These are phyloP conservation scores for Straminergon stramineum DNA, from an alignment of 225 moss, liverwort and hornwort genomes.

Conservation along the genomic window DNA sequence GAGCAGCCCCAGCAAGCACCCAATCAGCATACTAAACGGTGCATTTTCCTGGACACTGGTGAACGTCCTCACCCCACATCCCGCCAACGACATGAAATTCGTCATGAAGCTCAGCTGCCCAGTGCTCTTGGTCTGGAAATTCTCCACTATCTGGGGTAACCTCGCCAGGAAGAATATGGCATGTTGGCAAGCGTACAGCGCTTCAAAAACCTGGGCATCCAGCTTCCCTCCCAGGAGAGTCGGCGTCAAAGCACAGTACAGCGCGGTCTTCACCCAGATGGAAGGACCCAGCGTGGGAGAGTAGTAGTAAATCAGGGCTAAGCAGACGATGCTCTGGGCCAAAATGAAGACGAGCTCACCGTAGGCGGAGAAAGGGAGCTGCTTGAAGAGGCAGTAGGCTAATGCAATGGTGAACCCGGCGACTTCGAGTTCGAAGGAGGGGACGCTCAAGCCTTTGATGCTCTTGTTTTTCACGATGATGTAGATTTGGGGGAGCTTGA, in stretches of 20 bases:
- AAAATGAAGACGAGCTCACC: conserved; percentile 86
- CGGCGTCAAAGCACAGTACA: conserved; percentile 73
- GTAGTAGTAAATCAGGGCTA: conserved; percentile 65
- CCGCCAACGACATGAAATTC: conserved; percentile 59
- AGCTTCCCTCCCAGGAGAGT: conserved; percentile 56
- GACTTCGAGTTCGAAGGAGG: conserved; percentile 87
- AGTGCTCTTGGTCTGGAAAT: conserved; percentile 66
- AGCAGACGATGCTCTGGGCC: conserved; percentile 49
- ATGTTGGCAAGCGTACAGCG: conserved; percentile 71
- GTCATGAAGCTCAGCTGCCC: conserved; percentile 86
- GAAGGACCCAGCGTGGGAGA: conserved; percentile 41
- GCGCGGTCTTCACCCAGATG: conserved; percentile 63
- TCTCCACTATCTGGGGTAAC: conserved; percentile 71
- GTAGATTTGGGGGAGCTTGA: conserved; percentile 86
- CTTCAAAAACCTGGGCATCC: conserved; percentile 51
- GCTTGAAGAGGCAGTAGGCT: conserved; percentile 71
- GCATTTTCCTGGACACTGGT: conserved; percentile 76
- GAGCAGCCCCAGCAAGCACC: conserved; percentile 58
- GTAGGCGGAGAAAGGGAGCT: conserved; percentile 80
- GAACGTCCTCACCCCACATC: conserved; percentile 63
- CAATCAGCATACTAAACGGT: conserved; percentile 71
- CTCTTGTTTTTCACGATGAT: conserved; percentile 73
- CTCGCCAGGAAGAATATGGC: conserved; percentile 69
- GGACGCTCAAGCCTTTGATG: conserved; percentile 70
- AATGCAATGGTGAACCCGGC: conserved; percentile 81